phyloP scores from a whole-genome alignment of 257 asterid species.

The Lantana camara region DNA sequence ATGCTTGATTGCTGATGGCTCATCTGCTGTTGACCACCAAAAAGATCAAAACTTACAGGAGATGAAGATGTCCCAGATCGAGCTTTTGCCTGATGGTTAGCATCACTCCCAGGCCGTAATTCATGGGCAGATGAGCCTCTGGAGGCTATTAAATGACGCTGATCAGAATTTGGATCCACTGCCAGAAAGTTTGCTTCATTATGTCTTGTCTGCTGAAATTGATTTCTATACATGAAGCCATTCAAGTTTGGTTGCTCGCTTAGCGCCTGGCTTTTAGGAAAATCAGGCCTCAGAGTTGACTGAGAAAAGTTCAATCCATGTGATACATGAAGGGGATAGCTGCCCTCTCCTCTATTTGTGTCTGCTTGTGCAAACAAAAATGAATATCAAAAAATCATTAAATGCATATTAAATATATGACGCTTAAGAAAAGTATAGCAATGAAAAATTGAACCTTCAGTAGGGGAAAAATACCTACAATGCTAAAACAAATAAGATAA shows the following conservation, averaged over 20 bases:
- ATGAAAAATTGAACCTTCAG: background rate
- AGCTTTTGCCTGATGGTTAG: slow-evolving; percentile 58
- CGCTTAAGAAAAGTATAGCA: background rate
- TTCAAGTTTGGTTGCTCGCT: slow-evolving; percentile 62
- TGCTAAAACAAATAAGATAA: background rate
- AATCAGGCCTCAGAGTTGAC: slow-evolving; percentile 58
- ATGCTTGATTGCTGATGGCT: slow-evolving; percentile 63
- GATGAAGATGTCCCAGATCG: slow-evolving; percentile 56
- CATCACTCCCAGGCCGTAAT: slow-evolving; percentile 56
- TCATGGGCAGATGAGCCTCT: slow-evolving; percentile 62
- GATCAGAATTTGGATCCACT: slow-evolving; percentile 60
- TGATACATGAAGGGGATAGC: slow-evolving; percentile 51
- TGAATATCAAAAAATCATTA: background rate
- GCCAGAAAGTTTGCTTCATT: slow-evolving; percentile 66
- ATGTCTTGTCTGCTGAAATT: slow-evolving; percentile 58
- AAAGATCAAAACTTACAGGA: slow-evolving; percentile 81
- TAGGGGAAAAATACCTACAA: slow-evolving; percentile 1
- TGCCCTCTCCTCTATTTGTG: slow-evolving; percentile 58
- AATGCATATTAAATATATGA: background rate
- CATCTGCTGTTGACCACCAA: slow-evolving; percentile 90
- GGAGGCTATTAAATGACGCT: slow-evolving; percentile 42
- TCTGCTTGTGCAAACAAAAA: slow-evolving; percentile 47
- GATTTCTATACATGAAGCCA: slow-evolving; percentile 66
- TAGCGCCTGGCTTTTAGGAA: slow-evolving; percentile 49
- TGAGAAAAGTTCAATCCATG: slow-evolving; percentile 66